Base-by-base conservation (phyloP, 164 flowering plant genomes). In the Brasenia schreberi region DNA sequence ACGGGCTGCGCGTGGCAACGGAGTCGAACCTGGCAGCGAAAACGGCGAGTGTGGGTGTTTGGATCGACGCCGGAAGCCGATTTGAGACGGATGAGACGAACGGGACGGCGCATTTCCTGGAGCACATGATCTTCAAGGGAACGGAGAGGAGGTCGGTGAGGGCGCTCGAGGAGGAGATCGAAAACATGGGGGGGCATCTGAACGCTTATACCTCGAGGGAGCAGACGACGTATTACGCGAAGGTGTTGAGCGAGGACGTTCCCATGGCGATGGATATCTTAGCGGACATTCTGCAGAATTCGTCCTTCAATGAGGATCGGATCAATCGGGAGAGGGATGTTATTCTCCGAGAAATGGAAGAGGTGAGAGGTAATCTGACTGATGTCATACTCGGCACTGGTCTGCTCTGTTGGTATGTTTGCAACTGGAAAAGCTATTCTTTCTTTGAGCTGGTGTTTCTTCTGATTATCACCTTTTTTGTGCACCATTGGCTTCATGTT, bases 41-140 rank as follows among this genome's bases (percentile, higher is more conserved):
- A n/a, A 77, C 86, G 2, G 86, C 86, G 59, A 81, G 84, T 0
- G 83, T 83, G 17, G 84, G 84, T 14, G 86, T 83, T 2, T 83
- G 82, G 83, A 83, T 83, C 39, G 86, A 83, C 59, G 80, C 86
- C 1, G 86, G 86, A 3, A 70, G 77, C 60, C 73, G 86, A 45
- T 83, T 74, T 59, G 86, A 83, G 78, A 66, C 70, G 18, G 84
- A 81, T 11, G 83, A 81, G 67, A 73, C 84, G n/a, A 83, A 79
- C 62, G 86, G 86, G 2, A 76, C 80, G 18, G 86, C 86, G 7
- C 86, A 83, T 73, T 81, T 81, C 52, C 70, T 83, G 10, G 84
- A 83, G 62, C 84, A 79, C 68, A 81, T 83, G 86, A 79, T 83
- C 7, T 81, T 79, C 68, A 77, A 81, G 67, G 86, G 86, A 6